Evolutionary conservation across 106 monocot species (phyloP).

Genomic region (Triglochin maritima): DNA sequence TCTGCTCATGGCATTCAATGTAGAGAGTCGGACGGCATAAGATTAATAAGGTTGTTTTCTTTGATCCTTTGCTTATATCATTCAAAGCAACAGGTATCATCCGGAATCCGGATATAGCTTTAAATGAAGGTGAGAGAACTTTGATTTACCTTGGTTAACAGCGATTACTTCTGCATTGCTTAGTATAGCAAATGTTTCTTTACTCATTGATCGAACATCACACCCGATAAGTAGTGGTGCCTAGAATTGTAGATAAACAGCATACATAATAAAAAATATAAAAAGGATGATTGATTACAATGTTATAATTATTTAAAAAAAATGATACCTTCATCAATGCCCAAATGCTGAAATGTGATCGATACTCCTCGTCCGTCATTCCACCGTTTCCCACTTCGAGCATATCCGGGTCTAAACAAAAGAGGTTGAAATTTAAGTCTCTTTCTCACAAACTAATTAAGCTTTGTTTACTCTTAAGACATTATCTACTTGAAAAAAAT

Average conservation of each 20-base stretch:
- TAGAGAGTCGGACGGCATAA: no score
- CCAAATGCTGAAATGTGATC: constrained; percentile 94
- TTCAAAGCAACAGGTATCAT: no score
- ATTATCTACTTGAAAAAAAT: no score
- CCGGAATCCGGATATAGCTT: no score
- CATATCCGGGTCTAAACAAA: constrained; percentile 69
- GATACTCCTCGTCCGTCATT: constrained; percentile 76
- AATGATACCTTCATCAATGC: constrained; percentile 59
- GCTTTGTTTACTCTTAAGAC: no score
- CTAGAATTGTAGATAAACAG: constrained; percentile 12
- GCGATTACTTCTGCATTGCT: constrained; percentile 65
- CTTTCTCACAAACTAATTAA: no score
- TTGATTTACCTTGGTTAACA: constrained; percentile 63
- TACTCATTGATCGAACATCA: constrained; percentile 59
- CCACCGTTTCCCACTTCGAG: constrained; percentile 90
- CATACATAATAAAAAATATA: neutral
- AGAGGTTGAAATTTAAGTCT: no score
- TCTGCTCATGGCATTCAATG: constrained; percentile 3
- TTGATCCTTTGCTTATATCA: no score
- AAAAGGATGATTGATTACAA: neutral
- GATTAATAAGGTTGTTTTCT: no score
- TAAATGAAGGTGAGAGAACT: neutral
- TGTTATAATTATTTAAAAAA: neutral
- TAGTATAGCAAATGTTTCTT: constrained; percentile 47
- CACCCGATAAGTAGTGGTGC: constrained; percentile 87